phyloP scores from a whole-genome alignment of 2,329 filamentous ascomycete genomes.

The Aspergillus caelatus region DNA sequence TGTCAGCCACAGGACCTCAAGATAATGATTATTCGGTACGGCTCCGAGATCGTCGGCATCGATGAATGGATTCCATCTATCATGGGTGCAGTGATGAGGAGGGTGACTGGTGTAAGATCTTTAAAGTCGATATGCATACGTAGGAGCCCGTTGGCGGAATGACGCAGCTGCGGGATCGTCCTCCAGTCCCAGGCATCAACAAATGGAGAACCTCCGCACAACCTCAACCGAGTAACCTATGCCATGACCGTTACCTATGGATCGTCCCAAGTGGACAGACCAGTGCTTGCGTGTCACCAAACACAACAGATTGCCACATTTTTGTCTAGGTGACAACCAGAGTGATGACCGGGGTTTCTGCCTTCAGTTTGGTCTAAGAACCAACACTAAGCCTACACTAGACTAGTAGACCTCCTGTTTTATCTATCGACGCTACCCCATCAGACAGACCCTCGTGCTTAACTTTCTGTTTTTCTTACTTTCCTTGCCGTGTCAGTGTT shows the following conservation, averaged over 20 bases:
- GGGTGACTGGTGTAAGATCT: constrained; percentile 1
- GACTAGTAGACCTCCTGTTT: constrained; percentile 1
- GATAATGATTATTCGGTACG: background rate
- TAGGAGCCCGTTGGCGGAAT: background rate
- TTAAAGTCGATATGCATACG: constrained; percentile 4
- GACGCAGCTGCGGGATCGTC: constrained; percentile 1
- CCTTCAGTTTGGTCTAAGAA: background rate
- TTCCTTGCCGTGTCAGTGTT: background rate
- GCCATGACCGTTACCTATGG: background rate
- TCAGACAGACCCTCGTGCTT: background rate
- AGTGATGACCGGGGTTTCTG: background rate
- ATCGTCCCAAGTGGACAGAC: background rate
- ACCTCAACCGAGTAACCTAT: background rate
- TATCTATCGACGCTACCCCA: background rate
- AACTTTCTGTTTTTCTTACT: constrained; percentile 1
- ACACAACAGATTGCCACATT: background rate
- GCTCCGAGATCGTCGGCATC: background rate
- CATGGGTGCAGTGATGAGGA: constrained; percentile 9
- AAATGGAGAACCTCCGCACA: background rate
- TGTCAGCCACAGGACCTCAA: background rate
- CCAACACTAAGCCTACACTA: constrained; percentile 1
- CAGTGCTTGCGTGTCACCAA: constrained; percentile 4
- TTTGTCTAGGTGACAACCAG: background rate
- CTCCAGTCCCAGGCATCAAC: constrained; percentile 1
- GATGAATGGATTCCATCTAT: background rate